phyloP scores from a whole-genome alignment of 148 eudicot genomes.

The Tetragonia tetragonoides region DNA sequence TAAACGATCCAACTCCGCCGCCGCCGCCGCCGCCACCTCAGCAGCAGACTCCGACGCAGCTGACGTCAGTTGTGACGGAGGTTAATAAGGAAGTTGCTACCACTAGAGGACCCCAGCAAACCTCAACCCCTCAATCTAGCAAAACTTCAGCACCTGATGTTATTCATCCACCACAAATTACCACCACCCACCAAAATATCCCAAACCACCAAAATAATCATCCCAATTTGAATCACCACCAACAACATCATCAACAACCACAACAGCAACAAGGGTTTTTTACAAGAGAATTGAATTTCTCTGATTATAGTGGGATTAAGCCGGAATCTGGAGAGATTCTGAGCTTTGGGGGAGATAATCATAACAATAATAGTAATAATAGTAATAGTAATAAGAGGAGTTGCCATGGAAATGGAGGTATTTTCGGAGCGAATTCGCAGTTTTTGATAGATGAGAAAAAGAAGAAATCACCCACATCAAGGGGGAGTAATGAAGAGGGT shows the following conservation, averaged over 20 bases:
- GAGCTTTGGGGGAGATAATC: conserved; percentile 55
- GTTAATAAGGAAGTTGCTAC: background rate
- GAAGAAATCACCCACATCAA: conserved; percentile 54
- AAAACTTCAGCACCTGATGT: conserved; percentile 28
- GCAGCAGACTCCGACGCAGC: no score
- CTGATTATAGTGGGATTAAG: conserved; percentile 53
- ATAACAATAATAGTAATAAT: conserved; percentile 31
- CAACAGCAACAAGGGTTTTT: conserved; percentile 33
- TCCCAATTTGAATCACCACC: conserved; percentile 16
- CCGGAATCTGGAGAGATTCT: conserved; percentile 70
- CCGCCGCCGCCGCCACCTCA: background rate
- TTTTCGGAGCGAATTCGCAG: conserved; percentile 36
- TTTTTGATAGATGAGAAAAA: conserved; percentile 46
- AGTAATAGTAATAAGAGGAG: conserved; percentile 10
- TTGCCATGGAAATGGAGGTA: conserved; percentile 15
- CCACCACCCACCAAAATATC: no score
- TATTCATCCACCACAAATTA: background rate
- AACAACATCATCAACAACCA: conserved; percentile 10
- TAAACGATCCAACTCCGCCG: conserved; percentile 48
- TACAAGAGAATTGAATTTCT: conserved; percentile 58
- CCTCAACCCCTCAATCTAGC: conserved; percentile 8
- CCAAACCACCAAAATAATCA: background rate
- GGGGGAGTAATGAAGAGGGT: conserved; percentile 73
- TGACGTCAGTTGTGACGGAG: background rate
- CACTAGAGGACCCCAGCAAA: background rate